Percentiles rank a stretch among this genome's conserved stretches.
phyloP scores from a whole-genome alignment of 805 yeast genomes.

The Zygotorulaspora florentina region DNA sequence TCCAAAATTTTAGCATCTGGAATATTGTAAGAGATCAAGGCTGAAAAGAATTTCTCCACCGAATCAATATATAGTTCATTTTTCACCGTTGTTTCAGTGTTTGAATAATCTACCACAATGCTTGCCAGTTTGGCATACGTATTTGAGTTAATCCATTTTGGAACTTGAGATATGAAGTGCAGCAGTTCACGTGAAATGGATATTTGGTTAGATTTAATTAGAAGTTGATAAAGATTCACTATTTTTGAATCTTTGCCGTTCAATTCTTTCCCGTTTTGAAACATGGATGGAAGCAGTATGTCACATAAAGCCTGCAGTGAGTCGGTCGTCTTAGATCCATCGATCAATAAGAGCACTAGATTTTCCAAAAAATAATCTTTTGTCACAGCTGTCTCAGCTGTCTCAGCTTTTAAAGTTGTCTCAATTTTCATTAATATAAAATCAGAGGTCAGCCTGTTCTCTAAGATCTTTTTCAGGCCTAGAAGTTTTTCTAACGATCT shows the following conservation, averaged over 20 bases:
- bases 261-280: constrained; percentile 15
- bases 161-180: constrained; percentile 35
- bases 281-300: constrained; percentile 15
- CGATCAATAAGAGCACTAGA: constrained; percentile 10
- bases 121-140: constrained; percentile 34
- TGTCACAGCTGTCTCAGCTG: background rate
- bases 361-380: constrained; percentile 11
- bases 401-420: constrained; percentile 8
- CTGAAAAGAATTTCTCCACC: constrained; percentile 22
- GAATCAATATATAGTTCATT: constrained; percentile 11
- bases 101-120: constrained; percentile 34
- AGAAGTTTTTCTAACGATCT: constrained; percentile 17
- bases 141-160: constrained; percentile 31
- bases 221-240: constrained; percentile 6
- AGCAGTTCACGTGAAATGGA: constrained; percentile 27
- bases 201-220: constrained; percentile 6
- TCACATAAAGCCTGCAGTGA: constrained; percentile 18
- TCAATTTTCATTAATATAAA: constrained; percentile 12
- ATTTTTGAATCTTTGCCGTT: constrained; percentile 7
- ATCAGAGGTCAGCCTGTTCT: constrained; percentile 16
- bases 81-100: constrained; percentile 21
- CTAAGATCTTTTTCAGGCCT: constrained; percentile 21
- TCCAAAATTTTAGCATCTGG: constrained; percentile 27
- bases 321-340: constrained; percentile 13
- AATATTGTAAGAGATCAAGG: constrained; percentile 18